Conservation (phyloP, 768 basidiomycete species). For the Leccinum sublutescens region DNA sequence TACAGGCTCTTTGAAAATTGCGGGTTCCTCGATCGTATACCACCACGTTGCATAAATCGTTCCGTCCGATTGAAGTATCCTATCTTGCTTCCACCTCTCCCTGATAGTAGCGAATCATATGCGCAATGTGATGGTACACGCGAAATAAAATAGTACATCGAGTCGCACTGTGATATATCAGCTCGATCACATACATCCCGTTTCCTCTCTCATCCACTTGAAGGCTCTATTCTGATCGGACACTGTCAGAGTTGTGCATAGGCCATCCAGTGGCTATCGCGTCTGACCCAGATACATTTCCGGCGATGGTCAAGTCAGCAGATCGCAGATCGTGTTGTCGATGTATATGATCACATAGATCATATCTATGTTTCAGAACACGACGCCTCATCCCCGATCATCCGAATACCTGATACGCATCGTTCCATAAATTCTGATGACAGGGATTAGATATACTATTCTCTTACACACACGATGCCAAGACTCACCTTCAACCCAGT, state of each 20-base stretch:
- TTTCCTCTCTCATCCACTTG: neutral
- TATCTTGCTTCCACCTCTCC: too few relatives aligned
- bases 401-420: neutral
- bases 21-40: too few relatives aligned
- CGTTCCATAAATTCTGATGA: neutral
- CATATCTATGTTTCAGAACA: neutral
- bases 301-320: neutral
- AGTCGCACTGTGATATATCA: neutral
- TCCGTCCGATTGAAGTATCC: too few relatives aligned
- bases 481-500: neutral
- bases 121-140: too few relatives aligned
- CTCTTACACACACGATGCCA: neutral
- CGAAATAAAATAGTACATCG: too few relatives aligned
- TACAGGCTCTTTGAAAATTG: too few relatives aligned
- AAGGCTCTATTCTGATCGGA: neutral
- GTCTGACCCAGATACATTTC: neutral
- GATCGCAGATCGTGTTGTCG: neutral
- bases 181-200: neutral
- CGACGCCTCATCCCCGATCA: neutral
- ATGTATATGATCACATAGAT: neutral
- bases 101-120: neutral
- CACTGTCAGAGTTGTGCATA: neutral
- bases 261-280: neutral
- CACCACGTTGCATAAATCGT: too few relatives aligned
- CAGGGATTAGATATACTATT: neutral